A percentile compares a stretch with the other conserved stretches of the same genome.
Conservation (phyloP, 2,329 filamentous ascomycete genomes). For the Fusarium sp. region DNA sequence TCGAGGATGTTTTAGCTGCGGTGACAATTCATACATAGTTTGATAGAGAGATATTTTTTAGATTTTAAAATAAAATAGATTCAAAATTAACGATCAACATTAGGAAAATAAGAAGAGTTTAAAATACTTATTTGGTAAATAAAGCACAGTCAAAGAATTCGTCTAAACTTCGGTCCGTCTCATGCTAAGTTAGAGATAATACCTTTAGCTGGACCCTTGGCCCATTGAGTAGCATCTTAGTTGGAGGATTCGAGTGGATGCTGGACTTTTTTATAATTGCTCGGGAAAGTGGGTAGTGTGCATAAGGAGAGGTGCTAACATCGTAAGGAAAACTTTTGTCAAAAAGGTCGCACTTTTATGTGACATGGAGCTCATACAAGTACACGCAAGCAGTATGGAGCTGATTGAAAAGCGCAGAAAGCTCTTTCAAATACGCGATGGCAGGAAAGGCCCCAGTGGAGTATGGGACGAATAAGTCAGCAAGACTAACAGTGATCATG, state of each 20-base stretch:
- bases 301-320: conserved; percentile 13
- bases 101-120: conserved; percentile 2
- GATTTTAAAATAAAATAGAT: background rate
- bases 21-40: conserved; percentile 10
- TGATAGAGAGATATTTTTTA: background rate
- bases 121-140: conserved; percentile 1
- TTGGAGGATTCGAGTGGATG: background rate
- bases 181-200: conserved; percentile 12
- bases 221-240: conserved; percentile 10
- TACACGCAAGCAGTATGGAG: conserved; percentile 17
- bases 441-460: conserved; percentile 10
- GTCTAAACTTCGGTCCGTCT: conserved; percentile 7
- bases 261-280: background rate
- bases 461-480: conserved; percentile 11
- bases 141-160: conserved; percentile 7
- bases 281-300: conserved; percentile 14
- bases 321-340: conserved; percentile 13
- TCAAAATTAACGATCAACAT: background rate
- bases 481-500: conserved; percentile 5
- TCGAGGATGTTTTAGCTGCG: conserved; percentile 29
- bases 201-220: conserved; percentile 12
- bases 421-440: conserved; percentile 11
- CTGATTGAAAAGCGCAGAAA: conserved; percentile 16
- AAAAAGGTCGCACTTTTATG: conserved; percentile 18
- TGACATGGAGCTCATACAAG: conserved; percentile 17